Percentiles rank a stretch among this genome's conserved stretches.
Conservation (phyloP, 108 stramenopile species). For the Skeletonema marinoi region DNA sequence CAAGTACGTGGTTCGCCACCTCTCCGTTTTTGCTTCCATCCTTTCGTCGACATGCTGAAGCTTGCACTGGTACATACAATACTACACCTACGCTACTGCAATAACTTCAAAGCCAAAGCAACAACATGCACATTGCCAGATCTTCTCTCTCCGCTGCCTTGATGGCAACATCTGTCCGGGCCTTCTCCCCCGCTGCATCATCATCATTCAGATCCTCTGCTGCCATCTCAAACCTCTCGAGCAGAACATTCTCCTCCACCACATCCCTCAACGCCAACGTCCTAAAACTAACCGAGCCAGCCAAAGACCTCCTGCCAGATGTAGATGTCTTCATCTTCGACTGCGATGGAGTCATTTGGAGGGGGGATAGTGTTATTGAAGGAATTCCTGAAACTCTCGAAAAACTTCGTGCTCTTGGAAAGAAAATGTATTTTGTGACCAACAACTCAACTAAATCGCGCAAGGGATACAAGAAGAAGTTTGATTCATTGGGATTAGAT, state of each 20-base stretch:
- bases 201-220: neutral
- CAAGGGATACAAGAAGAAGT: constrained; percentile 92
- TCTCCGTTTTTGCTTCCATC: no score
- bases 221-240: neutral
- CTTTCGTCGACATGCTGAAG: no score
- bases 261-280: constrained; percentile 63
- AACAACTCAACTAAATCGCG: constrained; percentile 98
- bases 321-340: constrained; percentile 99
- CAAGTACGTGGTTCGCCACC: no score
- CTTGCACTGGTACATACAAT: no score
- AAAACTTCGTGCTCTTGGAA: constrained; percentile 83
- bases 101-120: neutral
- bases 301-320: constrained; percentile 66
- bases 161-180: constrained; percentile 26
- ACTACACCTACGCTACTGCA: no score
- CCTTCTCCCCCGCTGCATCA: constrained; percentile 27
- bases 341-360: constrained; percentile 99
- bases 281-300: constrained; percentile 69
- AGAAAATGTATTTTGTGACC: constrained; percentile 97
- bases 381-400: constrained; percentile 93
- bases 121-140: constrained; percentile 21
- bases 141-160: constrained; percentile 23
- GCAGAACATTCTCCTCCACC: constrained; percentile 14
- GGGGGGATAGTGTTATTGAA: constrained; percentile 92
- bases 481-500: constrained; percentile 87